Conservation (phyloP, 495 filamentous ascomycete species). For the Daldinia vernicosa region DNA sequence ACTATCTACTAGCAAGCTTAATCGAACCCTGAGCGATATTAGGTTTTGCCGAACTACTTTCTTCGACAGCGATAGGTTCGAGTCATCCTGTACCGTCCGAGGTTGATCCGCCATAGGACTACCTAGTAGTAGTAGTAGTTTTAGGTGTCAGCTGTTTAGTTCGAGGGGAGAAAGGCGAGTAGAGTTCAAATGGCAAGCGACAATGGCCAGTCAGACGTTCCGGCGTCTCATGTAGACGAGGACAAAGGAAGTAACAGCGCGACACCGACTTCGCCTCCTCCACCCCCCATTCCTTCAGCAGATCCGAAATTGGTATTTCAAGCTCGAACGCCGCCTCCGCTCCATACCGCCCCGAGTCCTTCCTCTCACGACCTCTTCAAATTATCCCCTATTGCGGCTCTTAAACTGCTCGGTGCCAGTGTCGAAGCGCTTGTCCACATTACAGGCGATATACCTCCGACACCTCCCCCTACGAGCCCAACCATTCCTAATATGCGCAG, state of each 20-base stretch:
- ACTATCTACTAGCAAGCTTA: neutral
- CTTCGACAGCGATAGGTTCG: neutral
- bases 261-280: conserved; percentile 54
- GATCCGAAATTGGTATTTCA: conserved; percentile 54
- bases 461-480: conserved; percentile 69
- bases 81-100: neutral
- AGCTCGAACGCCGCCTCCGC: conserved; percentile 47
- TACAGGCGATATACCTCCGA: conserved; percentile 78
- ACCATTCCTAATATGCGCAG: conserved; percentile 68
- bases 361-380: conserved; percentile 70
- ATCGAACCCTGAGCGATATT: neutral
- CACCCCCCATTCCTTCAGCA: conserved; percentile 58
- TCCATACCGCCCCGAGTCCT: conserved; percentile 40
- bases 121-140: neutral
- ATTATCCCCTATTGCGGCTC: conserved; percentile 75
- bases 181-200: conserved; percentile 25
- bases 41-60: neutral
- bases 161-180: neutral
- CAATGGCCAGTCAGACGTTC: conserved; percentile 16
- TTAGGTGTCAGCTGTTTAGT: neutral
- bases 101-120: neutral
- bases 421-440: conserved; percentile 76
- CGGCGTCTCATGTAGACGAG: conserved; percentile 15
- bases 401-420: conserved; percentile 77
- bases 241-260: conserved; percentile 13